These are phyloP conservation scores for Gossypium davidsonii DNA, from an alignment of 441 rosid genomes.

Conservation along the genomic window DNA sequence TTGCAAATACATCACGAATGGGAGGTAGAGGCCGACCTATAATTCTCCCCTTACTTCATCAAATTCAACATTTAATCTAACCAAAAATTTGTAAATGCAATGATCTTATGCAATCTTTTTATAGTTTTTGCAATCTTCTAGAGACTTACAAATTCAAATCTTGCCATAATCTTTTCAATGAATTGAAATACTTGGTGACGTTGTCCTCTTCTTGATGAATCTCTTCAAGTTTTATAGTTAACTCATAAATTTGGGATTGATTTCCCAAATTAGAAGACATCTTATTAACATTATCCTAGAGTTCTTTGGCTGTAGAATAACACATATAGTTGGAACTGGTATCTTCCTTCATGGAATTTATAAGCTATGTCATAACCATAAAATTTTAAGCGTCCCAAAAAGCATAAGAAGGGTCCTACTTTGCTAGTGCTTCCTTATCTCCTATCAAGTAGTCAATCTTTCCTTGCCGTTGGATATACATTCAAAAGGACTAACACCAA, in stretches of 20 bases:
- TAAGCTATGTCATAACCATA: background rate
- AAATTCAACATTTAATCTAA: too few relatives aligned
- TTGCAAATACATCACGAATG: background rate
- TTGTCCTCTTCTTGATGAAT: background rate
- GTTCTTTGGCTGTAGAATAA: background rate
- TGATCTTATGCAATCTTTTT: too few relatives aligned
- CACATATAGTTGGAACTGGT: background rate
- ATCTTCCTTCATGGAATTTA: background rate
- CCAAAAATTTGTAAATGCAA: too few relatives aligned
- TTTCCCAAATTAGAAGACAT: background rate
- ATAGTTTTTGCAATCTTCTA: too few relatives aligned
- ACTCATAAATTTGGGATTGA: background rate
- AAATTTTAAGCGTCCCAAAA: background rate
- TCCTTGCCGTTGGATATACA: too few relatives aligned
- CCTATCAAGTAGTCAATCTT: too few relatives aligned
- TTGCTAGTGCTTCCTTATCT: background rate
- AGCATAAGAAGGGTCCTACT: background rate
- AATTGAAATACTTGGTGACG: too few relatives aligned
- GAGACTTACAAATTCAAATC: too few relatives aligned
- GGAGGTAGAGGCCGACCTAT: too few relatives aligned
- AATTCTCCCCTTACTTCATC: background rate
- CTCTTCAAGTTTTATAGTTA: background rate
- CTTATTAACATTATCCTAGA: background rate
- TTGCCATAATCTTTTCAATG: too few relatives aligned
- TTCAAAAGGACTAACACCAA: too few relatives aligned